phyloP scores from a whole-genome alignment of 306 rosid species.

The Hylodesmum podocarpum region DNA sequence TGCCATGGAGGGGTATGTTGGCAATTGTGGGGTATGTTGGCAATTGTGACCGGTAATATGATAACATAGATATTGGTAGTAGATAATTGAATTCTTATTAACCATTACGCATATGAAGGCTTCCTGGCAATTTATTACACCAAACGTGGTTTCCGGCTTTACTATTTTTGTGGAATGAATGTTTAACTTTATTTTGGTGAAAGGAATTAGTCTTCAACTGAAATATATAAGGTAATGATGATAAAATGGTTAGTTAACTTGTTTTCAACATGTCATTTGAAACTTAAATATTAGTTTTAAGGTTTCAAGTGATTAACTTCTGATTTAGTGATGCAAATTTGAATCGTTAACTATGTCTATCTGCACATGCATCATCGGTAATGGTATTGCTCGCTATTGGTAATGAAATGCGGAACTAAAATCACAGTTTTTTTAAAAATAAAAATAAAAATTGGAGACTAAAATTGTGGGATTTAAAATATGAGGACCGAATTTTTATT shows the following conservation, averaged over 20 bases:
- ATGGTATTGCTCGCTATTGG: not conserved
- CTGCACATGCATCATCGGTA: not conserved
- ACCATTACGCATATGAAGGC: not conserved
- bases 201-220: not conserved
- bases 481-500: too few relatives aligned
- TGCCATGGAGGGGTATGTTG: not conserved
- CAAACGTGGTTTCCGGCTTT: not conserved
- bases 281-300: not conserved
- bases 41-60: not conserved
- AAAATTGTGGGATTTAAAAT: too few relatives aligned
- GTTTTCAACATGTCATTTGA: not conserved
- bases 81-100: not conserved
- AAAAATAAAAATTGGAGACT: too few relatives aligned
- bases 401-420: not conserved
- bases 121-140: not conserved
- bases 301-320: not conserved
- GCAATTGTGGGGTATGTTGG: too few relatives aligned
- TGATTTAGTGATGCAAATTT: not conserved
- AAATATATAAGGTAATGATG: not conserved
- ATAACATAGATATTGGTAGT: not conserved
- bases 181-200: too few relatives aligned
- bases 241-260: not conserved
- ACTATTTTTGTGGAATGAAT: not conserved
- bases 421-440: too few relatives aligned
- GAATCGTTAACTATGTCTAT: not conserved